Evolutionary conservation across 306 rosid genomes (phyloP), one percentile per base, ranked within the genome.

Genomic region (Vigna angularis): DNA sequence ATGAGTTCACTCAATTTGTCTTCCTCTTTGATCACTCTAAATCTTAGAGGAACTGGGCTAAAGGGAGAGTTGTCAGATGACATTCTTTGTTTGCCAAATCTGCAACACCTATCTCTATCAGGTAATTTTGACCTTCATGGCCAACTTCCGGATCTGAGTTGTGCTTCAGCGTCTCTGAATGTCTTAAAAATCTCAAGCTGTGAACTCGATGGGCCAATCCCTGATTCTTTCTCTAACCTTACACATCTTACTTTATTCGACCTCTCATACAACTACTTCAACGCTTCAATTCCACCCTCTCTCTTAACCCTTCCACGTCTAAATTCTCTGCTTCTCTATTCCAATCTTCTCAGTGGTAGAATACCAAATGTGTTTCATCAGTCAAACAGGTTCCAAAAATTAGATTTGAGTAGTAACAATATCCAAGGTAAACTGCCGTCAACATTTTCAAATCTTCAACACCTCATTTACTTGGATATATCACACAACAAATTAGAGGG

Each of bases 11-110:
- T 52, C n/a, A 68, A 69, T 48, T 4, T 56, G 0, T 79, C 77
- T 20, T 61, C 38, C n/a, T 49, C 83, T 62, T 50, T 70, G 48
- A 16, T 79, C 26, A 34, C 78, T 79, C 66, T 79, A 16, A 34
- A 5, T 36, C 72, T 78, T 42, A 0, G 0, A 0, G 0, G 0
- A 0, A 9, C 67, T 10, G 0, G 20, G 15, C 4, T 67, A 13
- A 28, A 9, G 7, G 82, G 44, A 13, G 14, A 18, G 2, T 47
- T 59, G 30, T 13, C 36, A 5, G 24, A 16, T 2, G 16, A 15
- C 6, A 32, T 58, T 18, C 26, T 70, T 0, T 70, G 55, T 48
- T 59, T 48, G 16, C 77, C 76, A 34, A 59, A 17, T 34, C 61
- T 70, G 16, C 45, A 74, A 26, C 1, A 15, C 1, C 40, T 44